Conservation (phyloP, 106 monocot species). For the Dendrobium nobile region DNA sequence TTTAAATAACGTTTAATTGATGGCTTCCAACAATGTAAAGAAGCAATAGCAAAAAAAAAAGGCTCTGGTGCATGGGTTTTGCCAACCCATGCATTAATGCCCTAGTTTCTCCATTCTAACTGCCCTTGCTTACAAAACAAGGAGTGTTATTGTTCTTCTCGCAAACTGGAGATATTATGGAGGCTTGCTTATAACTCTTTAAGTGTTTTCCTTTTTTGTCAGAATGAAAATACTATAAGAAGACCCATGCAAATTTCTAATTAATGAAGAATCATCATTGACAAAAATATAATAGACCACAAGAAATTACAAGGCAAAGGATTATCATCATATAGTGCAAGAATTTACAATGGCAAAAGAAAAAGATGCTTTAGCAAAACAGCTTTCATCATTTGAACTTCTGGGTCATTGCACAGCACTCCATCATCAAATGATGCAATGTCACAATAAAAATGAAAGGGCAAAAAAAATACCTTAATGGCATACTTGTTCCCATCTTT, state of each 20-base stretch:
- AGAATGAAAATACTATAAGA: not conserved
- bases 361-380: not conserved
- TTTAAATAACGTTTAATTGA: not conserved
- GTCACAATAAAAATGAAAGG: not conserved
- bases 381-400: not conserved
- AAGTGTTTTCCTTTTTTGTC: not conserved
- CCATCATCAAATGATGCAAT: not conserved
- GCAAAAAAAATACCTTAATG: constrained; percentile 43
- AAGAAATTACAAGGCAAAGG: not conserved
- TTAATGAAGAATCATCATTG: not conserved
- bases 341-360: not conserved
- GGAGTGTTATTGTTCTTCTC: not conserved
- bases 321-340: not conserved
- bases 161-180: not conserved
- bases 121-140: not conserved
- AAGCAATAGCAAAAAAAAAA: not conserved
- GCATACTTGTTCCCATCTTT: constrained; percentile 72
- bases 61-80: not conserved
- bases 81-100: not conserved
- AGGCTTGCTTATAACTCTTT: not conserved
- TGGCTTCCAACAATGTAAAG: not conserved
- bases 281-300: not conserved
- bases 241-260: not conserved
- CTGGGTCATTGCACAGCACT: not conserved
- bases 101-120: not conserved